Base-by-base conservation (phyloP, 176 grass and related monocot genomes). In the Luzula sylvatica region DNA sequence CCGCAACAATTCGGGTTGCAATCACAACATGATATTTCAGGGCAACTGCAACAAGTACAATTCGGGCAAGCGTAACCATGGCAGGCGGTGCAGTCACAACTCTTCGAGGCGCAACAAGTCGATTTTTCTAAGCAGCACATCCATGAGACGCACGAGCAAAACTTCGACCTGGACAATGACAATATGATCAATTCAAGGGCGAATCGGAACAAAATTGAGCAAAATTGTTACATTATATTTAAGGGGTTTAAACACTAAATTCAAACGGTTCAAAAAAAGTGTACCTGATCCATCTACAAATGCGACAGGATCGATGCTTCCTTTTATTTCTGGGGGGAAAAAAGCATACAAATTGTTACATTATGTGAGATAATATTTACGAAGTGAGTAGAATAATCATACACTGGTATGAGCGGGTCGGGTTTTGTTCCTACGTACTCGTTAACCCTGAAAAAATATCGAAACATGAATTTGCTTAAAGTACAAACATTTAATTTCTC, bases 381-480 rank as follows among this genome's bases (percentile, higher is more conserved):
- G n/a, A n/a, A 0, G 42, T 44, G 3, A 65, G 43, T 82, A 13
- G 15, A 77, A 74, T 61, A 44, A 26, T 15, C 68, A n/a, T 98
- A 98, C 92, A 69, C 46, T 77, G 85, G 81, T 71, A 90, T 76
- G 47, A 98, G 71, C 6, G 78, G 92, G 56, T 98, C 92, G 41
- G 80, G 78, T 66, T 81, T 86, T 6, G 72, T 52, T 60, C 85
- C 92, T 50, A 98, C 72, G 62, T 74, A 90, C 52, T 98, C 85
- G 30, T 83, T 76, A 24, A 98, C 60, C 70, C 92, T 98, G 81
- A 21, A 32, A 86, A 53, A 38, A 20, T 62, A 66, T 23, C 45
- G 30, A 20, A 20, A 23, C 26, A 50, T 8, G 42, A 9, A 45
- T 26, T 47, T 64, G 14, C 46, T 49, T 64, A 64, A 26, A 26